phyloP scores from a whole-genome alignment of 73 alveolate genomes.

The Symbiodinium natans region DNA sequence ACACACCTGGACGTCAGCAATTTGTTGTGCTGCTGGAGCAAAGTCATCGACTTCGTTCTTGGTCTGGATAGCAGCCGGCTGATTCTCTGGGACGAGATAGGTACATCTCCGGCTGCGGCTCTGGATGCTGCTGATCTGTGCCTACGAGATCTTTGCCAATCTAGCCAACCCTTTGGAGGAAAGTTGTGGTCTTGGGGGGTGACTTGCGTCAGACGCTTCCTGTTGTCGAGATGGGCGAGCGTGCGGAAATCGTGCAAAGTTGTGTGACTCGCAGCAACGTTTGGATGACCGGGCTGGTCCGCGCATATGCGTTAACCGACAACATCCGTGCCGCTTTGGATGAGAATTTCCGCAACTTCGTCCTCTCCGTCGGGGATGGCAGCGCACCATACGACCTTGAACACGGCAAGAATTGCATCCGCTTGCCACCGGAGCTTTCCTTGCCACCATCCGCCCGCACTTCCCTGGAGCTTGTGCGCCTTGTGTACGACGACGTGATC shows the following conservation, averaged over 20 bases:
- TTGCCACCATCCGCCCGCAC: too few relatives aligned
- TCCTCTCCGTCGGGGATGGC: slow-evolving; percentile 1
- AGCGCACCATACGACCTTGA: neutral
- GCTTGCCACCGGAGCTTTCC: neutral
- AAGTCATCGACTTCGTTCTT: neutral
- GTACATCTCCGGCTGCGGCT: neutral
- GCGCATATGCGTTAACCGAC: neutral
- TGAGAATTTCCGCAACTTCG: neutral
- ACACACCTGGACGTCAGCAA: neutral
- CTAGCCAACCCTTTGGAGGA: neutral
- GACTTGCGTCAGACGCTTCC: slow-evolving; percentile 18
- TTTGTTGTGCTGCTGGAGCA: neutral
- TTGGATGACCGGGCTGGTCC: neutral
- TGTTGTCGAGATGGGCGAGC: neutral
- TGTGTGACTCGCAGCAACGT: neutral
- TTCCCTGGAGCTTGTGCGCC: too few relatives aligned
- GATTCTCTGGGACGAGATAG: slow-evolving; percentile 8
- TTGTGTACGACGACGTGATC: neutral
- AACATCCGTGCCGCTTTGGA: neutral
- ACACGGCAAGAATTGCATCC: neutral
- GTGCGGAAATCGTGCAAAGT: too few relatives aligned
- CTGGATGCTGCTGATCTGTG: slow-evolving; percentile 2
- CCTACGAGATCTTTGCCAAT: neutral
- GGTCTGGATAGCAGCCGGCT: too few relatives aligned
- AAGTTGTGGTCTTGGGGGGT: neutral